Evolutionary conservation across 495 filamentous ascomycete genomes (phyloP).

Genomic region (Letharia lupina): DNA sequence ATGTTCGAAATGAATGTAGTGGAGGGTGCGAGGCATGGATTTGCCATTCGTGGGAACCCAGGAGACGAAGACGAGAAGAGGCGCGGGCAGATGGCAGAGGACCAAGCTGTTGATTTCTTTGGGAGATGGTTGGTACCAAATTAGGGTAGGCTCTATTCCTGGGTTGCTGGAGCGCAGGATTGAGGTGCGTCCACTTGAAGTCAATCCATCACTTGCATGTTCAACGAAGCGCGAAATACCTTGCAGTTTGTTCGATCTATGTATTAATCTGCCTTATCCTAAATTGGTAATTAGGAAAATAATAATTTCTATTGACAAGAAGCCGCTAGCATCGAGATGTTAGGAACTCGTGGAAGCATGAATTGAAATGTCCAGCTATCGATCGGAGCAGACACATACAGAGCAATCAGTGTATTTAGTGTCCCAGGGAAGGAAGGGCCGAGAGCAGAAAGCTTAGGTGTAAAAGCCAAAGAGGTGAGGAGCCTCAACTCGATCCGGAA

Average conservation of each 20-base stretch:
- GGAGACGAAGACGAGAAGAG: constrained; percentile 36
- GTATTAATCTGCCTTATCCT: neutral
- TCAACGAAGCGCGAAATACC: neutral
- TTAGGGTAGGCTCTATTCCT: neutral
- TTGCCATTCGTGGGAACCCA: constrained; percentile 46
- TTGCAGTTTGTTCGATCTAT: neutral
- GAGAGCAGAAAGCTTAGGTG: neutral
- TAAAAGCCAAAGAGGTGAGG: neutral
- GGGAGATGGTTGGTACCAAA: constrained; percentile 27
- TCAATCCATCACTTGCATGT: neutral
- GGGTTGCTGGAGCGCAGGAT: neutral
- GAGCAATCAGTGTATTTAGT: neutral
- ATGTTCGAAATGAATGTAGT: constrained; percentile 35
- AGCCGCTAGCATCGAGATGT: neutral
- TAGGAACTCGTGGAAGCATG: neutral
- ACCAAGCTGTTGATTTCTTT: constrained; percentile 52
- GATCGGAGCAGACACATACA: neutral
- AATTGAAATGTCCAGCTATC: neutral
- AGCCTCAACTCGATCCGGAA: neutral
- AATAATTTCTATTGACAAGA: neutral
- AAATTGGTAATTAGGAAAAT: neutral
- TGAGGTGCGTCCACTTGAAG: neutral
- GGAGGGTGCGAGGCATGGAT: constrained; percentile 51
- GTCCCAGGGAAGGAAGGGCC: neutral
- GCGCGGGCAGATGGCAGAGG: constrained; percentile 38